These are phyloP conservation scores for Boletus nobilissimus DNA, from an alignment of 1,284 basidiomycete species.

Conservation along the genomic window DNA sequence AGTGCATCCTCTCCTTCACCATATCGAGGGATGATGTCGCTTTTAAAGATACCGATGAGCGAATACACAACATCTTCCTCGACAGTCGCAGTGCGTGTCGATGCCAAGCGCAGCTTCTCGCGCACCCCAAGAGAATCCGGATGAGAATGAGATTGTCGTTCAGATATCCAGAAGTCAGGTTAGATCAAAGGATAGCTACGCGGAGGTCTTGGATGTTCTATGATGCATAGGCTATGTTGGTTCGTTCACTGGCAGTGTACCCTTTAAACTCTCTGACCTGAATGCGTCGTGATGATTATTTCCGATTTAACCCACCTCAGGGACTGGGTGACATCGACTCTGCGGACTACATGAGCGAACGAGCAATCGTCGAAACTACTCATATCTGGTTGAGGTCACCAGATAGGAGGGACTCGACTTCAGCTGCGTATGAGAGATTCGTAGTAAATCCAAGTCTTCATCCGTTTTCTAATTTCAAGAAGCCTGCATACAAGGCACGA, in stretches of 20 bases:
- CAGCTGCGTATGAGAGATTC: background rate
- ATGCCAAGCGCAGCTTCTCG: slow-evolving; percentile 9
- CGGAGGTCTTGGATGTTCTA: slow-evolving; percentile 1
- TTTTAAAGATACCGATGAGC: background rate
- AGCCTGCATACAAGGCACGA: background rate
- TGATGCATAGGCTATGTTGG: background rate
- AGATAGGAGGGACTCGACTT: background rate
- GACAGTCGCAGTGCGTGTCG: slow-evolving; percentile 7
- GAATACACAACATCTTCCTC: no score
- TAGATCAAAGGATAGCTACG: background rate
- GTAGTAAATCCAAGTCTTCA: background rate
- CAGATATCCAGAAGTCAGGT: background rate
- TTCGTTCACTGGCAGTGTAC: no score
- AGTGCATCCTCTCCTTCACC: background rate
- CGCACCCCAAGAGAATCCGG: slow-evolving; percentile 1
- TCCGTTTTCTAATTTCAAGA: background rate
- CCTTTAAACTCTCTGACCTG: no score
- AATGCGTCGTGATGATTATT: background rate
- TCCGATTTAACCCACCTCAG: slow-evolving; percentile 6
- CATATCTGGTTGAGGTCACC: background rate
- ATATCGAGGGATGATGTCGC: slow-evolving; percentile 9
- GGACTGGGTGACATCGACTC: background rate
- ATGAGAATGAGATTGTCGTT: background rate
- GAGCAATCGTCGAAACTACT: slow-evolving; percentile 1
- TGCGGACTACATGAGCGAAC: background rate